A percentile compares a stretch with the other conserved stretches of the same genome.
phyloP scores from a whole-genome alignment of 306 rosid genomes.

The Ormosia semicastrata region DNA sequence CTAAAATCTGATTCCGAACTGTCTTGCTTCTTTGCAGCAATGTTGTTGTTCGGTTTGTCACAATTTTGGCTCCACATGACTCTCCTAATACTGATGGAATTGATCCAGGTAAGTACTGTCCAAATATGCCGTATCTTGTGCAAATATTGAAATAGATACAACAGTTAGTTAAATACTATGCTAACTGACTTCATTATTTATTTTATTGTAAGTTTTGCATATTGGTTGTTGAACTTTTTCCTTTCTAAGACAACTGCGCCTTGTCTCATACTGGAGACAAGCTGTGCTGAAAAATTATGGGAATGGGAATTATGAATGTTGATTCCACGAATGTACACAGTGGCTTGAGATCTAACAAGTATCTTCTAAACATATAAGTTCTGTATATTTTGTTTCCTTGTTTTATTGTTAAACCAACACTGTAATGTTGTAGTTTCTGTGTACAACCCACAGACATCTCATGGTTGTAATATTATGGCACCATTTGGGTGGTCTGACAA shows the following conservation, averaged over 20 bases:
- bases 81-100: constrained; percentile 98
- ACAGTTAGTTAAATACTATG: neutral
- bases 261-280: neutral
- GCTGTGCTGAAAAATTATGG: neutral
- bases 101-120: constrained; percentile 72
- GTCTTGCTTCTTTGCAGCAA: constrained; percentile 61
- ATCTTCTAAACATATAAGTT: neutral
- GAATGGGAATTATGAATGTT: neutral
- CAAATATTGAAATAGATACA: neutral
- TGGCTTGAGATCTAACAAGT: neutral
- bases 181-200: neutral
- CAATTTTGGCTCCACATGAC: constrained; percentile 88
- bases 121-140: neutral
- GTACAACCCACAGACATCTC: neutral
- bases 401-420: neutral
- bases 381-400: neutral
- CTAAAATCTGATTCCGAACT: constrained; percentile 5
- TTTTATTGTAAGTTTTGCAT: neutral
- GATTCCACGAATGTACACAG: neutral
- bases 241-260: neutral
- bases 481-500: constrained; percentile 1
- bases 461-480: neutral
- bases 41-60: constrained; percentile 71
- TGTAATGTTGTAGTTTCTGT: neutral
- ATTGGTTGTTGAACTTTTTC: neutral